Conservation (phyloP, 2,329 filamentous ascomycete genomes). For the Seiridium unicorne region DNA sequence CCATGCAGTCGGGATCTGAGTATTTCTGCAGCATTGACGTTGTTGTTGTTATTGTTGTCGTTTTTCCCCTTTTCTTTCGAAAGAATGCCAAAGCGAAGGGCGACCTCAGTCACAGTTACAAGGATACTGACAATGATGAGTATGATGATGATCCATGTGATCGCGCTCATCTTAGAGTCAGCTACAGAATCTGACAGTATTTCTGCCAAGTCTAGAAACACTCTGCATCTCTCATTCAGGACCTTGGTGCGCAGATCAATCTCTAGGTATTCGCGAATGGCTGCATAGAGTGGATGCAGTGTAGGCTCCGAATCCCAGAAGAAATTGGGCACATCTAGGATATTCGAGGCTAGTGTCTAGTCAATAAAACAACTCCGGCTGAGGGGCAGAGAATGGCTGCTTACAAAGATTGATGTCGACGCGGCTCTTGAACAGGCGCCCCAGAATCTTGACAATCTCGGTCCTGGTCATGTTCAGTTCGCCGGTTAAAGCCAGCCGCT, state of each 20-base stretch:
- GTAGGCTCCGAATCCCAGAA: constrained; percentile 98
- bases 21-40: constrained; percentile 1
- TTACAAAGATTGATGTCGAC: constrained; percentile 97
- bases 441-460: constrained; percentile 90
- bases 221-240: constrained; percentile 92
- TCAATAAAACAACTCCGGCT: constrained; percentile 5
- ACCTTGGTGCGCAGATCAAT: constrained; percentile 96
- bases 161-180: constrained; percentile 91
- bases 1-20: constrained; percentile 19
- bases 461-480: constrained; percentile 86
- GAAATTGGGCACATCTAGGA: constrained; percentile 94
- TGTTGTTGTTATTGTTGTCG: constrained; percentile 16
- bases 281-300: constrained; percentile 88
- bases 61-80: constrained; percentile 35
- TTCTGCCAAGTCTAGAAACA: constrained; percentile 94
- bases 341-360: constrained; percentile 72
- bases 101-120: constrained; percentile 87
- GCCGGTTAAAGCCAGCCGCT: constrained; percentile 83
- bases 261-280: constrained; percentile 94
- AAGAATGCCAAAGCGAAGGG: constrained; percentile 79
- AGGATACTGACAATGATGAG: constrained; percentile 88
- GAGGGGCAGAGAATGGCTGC: constrained; percentile 32
- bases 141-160: constrained; percentile 98
- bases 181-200: constrained; percentile 90
- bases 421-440: constrained; percentile 85